Base-by-base conservation (phyloP, 768 basidiomycete species). In the Coprinopsis marcescibilis region DNA sequence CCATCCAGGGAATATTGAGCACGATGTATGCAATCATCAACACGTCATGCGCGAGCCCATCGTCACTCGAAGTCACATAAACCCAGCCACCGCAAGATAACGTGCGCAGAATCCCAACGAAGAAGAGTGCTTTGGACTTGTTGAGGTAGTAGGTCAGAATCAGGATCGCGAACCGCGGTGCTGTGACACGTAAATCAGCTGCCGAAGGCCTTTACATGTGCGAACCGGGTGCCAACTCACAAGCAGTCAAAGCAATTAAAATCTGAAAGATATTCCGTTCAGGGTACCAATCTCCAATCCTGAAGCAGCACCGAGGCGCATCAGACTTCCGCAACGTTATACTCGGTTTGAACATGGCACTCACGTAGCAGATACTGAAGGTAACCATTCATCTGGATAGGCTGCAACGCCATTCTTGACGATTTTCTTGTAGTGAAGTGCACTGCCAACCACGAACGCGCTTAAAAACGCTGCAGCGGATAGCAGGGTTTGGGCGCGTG, bases 71-170 rank as follows among this genome's bases (percentile, higher is more conserved):
- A 0, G 92, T 93, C 57, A 94, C 80, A 56, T 82, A 95, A 23
- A 93, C 89, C 91, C 91, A 95, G 21, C 92, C 90, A 25, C 89
- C 92, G 56, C 91, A 94, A 2, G 79, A 73, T 25, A 94, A 61
- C 0, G 91, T 91, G 49, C 91, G 72, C 14, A 87, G 59, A 17
- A 90, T 52, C 0, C 89, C 89, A 30, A 72, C 65, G 7, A 79
- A 54, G 27, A 84, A 74, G 15, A 90, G 67, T 5, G 58, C 52
- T 5, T 62, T 51, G 0, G 71, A 63, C 36, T 73, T 69, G 38
- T 79, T 70, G 43, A 85, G 66, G 49, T 77, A 74, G 57, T 84
- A 87, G 52, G 81, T 78, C 34, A 85, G 63, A 20, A 72, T 66
- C 3, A 85, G 76, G 17, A 89, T 71, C 13, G 72, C 75, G 46